phyloP scores from a whole-genome alignment of 1,284 basidiomycete genomes.

The Apiotrichum gamsii region DNA sequence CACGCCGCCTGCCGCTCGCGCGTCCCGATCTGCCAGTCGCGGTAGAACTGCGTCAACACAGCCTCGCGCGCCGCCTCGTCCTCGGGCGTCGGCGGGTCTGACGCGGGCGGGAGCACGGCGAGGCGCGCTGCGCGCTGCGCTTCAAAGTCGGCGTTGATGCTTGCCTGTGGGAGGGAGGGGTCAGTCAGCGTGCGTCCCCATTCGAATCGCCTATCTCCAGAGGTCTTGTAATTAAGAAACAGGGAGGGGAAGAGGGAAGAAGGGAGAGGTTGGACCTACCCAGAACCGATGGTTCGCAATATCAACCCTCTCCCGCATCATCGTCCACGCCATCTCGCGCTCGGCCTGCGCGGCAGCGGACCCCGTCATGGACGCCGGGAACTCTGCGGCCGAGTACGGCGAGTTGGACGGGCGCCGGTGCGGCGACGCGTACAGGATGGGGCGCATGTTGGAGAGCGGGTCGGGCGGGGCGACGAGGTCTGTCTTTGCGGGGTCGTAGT shows the following conservation, averaged over 20 bases:
- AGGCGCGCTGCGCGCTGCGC: constrained; percentile 32
- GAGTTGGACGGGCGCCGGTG: constrained; percentile 28
- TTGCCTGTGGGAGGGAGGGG: too few relatives aligned
- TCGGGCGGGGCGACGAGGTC: too few relatives aligned
- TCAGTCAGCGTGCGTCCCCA: too few relatives aligned
- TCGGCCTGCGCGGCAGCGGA: constrained; percentile 22
- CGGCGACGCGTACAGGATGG: constrained; percentile 39
- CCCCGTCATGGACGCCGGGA: constrained; percentile 15
- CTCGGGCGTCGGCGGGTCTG: constrained; percentile 30
- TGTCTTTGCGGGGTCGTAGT: too few relatives aligned
- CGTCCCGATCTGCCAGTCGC: constrained; percentile 43
- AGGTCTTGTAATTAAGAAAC: too few relatives aligned
- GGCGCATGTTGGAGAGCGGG: constrained; percentile 42
- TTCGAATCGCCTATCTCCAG: too few relatives aligned
- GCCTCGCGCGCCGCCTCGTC: constrained; percentile 34
- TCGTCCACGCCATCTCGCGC: constrained; percentile 36
- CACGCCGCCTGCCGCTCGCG: constrained; percentile 29
- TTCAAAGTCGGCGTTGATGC: constrained; percentile 34
- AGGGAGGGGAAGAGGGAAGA: not conserved
- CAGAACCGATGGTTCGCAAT: constrained; percentile 44
- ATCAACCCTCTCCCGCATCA: constrained; percentile 40
- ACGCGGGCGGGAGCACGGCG: constrained; percentile 25
- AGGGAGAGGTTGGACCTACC: constrained; percentile 22
- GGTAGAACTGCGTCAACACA: constrained; percentile 37
- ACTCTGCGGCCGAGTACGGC: constrained; percentile 39